A percentile compares a stretch with the other conserved stretches of the same genome.
phyloP scores from a whole-genome alignment of 1,139 yeast genomes.

The Blastobotrys apis region DNA sequence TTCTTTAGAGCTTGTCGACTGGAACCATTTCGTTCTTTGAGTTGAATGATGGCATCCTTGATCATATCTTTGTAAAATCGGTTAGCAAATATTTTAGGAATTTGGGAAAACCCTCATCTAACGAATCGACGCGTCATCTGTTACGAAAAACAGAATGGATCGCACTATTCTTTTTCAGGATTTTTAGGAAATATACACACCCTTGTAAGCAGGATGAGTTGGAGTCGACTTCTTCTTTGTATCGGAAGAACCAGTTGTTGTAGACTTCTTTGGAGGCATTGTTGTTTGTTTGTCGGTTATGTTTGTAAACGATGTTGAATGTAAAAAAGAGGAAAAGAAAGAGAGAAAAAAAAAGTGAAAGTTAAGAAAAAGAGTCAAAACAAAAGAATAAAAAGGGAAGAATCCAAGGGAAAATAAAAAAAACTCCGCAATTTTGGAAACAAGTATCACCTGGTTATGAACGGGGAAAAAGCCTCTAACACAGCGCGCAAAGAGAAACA shows the following conservation, averaged over 20 bases:
- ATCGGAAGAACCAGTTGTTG: conserved; percentile 26
- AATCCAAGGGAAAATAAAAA: conserved; percentile 8
- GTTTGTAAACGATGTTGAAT: not conserved
- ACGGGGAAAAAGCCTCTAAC: no score
- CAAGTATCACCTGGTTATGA: no score
- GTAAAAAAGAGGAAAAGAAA: conserved; percentile 7
- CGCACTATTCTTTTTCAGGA: not conserved
- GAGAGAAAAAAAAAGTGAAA: not conserved
- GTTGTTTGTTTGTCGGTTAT: not conserved
- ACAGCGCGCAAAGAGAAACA: no score
- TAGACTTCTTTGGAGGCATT: conserved; percentile 13
- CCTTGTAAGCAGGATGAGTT: conserved; percentile 42
- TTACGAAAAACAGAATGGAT: not conserved
- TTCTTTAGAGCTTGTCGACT: conserved; percentile 75
- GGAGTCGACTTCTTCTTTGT: conserved; percentile 27
- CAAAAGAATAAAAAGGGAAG: conserved; percentile 8
- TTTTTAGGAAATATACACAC: conserved; percentile 28
- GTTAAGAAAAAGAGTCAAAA: not conserved
- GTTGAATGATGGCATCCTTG: conserved; percentile 59
- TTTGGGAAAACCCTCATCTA: not conserved
- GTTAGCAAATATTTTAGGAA: conserved; percentile 2
- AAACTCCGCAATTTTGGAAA: no score
- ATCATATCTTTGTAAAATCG: conserved; percentile 54
- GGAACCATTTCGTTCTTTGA: conserved; percentile 82
- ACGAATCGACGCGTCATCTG: not conserved